Base-by-base conservation (phyloP, 805 yeast species). In the Suhomyces prunicola region DNA sequence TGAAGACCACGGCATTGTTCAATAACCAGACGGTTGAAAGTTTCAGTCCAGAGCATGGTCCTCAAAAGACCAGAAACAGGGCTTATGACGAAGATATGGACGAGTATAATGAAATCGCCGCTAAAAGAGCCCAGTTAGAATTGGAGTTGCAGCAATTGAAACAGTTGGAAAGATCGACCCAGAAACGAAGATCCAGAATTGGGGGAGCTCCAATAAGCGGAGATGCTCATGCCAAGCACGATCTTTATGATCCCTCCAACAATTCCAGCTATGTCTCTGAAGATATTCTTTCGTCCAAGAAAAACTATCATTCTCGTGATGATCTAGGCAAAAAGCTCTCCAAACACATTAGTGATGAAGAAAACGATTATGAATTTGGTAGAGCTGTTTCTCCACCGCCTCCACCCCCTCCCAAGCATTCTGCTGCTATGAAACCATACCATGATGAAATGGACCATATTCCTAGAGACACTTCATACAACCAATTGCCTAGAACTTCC, bases 51-150 rank as follows among this genome's bases (percentile, higher is more conserved):
- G 66, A 67, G 46, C 50, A 48, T 31, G 56, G 63, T 4, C 59
- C 65, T 12, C 44, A 35, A 13, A 47, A 44, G 17, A 47, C 47
- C 40, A 50, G 48, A 40, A 22, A 7, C 35, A 13, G 15, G 17
- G 12, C 31, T 7, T 42, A 13, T 15, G 52, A 36, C 24, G 47
- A 51, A 35, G 61, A 57, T 7, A 40, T 31, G 44, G 55, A 55
- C 45, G 66, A 63, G 17, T 59, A 60, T 22, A 69, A 70, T 44
- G 76, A 70, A 40, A 65, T 74, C 33, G 62, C 69, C 2, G 58
- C 60, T 40, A 73, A 70, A 57, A 67, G 70, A 51, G 74, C 69
- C 42, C 76, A 71, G 57, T 66, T 75, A 47, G 78, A 75, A 55
- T 47, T 67, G 58, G 78, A 74, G 56, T 62, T 75, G 44, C 66